Conservation (phyloP, 2,329 filamentous ascomycete genomes). For the Fusarium chlamydosporum region DNA sequence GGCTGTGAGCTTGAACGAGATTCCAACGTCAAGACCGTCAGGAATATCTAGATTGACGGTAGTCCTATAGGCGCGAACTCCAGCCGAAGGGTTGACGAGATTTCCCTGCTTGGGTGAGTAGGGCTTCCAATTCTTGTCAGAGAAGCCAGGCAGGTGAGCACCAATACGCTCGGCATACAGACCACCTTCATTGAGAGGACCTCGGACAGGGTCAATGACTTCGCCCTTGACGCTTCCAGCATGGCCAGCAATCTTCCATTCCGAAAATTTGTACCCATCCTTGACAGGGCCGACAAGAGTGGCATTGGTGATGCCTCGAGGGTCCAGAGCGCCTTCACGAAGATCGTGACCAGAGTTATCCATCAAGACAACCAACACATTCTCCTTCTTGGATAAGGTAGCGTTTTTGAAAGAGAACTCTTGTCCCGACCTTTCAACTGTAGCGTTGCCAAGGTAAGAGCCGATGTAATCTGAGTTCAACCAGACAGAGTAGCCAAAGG, state of each 20-base stretch:
- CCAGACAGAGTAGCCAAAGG: constrained; percentile 71
- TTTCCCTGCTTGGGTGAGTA: constrained; percentile 51
- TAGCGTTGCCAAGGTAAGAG: constrained; percentile 66
- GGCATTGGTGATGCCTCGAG: constrained; percentile 67
- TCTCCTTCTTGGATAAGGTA: constrained; percentile 59
- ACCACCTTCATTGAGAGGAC: constrained; percentile 70
- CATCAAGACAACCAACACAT: constrained; percentile 69
- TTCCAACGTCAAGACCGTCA: constrained; percentile 66
- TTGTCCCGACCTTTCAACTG: constrained; percentile 54
- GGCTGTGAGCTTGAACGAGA: constrained; percentile 68
- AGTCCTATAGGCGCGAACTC: constrained; percentile 70
- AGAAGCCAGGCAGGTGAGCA: constrained; percentile 70
- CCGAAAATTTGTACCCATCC: constrained; percentile 58
- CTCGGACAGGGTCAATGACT: constrained; percentile 68
- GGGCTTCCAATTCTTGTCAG: constrained; percentile 61
- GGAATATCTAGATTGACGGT: constrained; percentile 66
- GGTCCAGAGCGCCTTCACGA: constrained; percentile 61
- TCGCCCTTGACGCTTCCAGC: constrained; percentile 65
- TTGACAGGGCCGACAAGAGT: constrained; percentile 60
- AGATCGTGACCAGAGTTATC: constrained; percentile 73
- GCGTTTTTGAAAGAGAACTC: constrained; percentile 66
- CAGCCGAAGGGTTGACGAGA: constrained; percentile 62
- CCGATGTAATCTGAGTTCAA: constrained; percentile 70
- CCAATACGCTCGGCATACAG: constrained; percentile 70
- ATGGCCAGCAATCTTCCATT: constrained; percentile 71